Conservation (phyloP, 805 yeast species). For the Candida nonsorbophila region DNA sequence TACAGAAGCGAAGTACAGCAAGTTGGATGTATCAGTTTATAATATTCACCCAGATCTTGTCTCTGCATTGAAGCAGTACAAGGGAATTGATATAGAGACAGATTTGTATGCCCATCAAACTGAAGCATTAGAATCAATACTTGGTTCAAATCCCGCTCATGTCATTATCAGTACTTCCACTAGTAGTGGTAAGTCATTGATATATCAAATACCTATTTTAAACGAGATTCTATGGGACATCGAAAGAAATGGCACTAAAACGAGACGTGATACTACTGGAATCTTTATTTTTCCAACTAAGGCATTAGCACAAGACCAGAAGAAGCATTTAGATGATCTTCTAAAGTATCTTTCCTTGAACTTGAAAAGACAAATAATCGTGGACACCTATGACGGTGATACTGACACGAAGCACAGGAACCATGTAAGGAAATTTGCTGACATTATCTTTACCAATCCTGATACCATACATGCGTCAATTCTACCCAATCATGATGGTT, state of each 20-base stretch:
- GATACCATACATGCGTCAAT: conserved; percentile 87
- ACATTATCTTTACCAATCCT: conserved; percentile 89
- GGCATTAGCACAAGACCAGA: conserved; percentile 96
- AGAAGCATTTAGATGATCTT: conserved; percentile 64
- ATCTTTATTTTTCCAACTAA: conserved; percentile 94
- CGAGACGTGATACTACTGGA: conserved; percentile 48
- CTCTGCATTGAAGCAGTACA: conserved; percentile 43
- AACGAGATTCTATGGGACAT: conserved; percentile 36
- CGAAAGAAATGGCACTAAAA: conserved; percentile 24
- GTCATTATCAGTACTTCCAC: conserved; percentile 93
- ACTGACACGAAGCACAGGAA: conserved; percentile 57
- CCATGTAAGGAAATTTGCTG: conserved; percentile 55
- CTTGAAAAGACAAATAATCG: conserved; percentile 38
- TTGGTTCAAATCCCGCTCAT: conserved; percentile 37
- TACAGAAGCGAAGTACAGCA: conserved; percentile 42
- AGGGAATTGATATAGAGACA: conserved; percentile 37
- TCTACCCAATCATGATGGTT: conserved; percentile 57
- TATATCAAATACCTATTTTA: conserved; percentile 84
- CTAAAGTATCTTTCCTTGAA: conserved; percentile 43
- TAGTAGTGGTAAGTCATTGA: conserved; percentile 91
- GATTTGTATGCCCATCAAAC: conserved; percentile 78
- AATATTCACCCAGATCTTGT: conserved; percentile 43
- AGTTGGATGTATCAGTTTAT: conserved; percentile 21
- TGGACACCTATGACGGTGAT: conserved; percentile 92
- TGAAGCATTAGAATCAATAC: conserved; percentile 59